Percentiles rank a stretch among this genome's conserved stretches.
Evolutionary conservation across 2,329 filamentous ascomycete species (phyloP).

Genomic region (Shiraia sp.): DNA sequence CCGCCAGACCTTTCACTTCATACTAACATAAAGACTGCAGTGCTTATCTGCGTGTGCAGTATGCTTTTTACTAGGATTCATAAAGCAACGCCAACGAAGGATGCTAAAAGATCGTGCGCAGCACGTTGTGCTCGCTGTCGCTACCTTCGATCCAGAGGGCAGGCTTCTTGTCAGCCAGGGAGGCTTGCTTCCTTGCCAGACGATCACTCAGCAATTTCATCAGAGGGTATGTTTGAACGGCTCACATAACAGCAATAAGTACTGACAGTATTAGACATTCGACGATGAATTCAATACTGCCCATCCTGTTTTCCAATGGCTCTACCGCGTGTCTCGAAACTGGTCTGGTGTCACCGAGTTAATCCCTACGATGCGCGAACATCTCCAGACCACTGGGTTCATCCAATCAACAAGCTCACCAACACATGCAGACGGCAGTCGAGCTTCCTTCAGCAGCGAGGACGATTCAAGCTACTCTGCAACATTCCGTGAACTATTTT

Average conservation of each 20-base stretch:
- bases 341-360: slow-evolving; percentile 72
- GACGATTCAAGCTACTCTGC: slow-evolving; percentile 72
- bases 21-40: slow-evolving; percentile 59
- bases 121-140: slow-evolving; percentile 60
- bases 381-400: slow-evolving; percentile 61
- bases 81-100: slow-evolving; percentile 44
- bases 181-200: slow-evolving; percentile 70
- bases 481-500: slow-evolving; percentile 82
- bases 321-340: slow-evolving; percentile 78
- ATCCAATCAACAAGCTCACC: slow-evolving; percentile 24
- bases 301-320: slow-evolving; percentile 85
- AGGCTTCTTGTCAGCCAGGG: slow-evolving; percentile 71
- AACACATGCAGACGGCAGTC: slow-evolving; percentile 17
- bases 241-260: slow-evolving; percentile 56
- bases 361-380: slow-evolving; percentile 71
- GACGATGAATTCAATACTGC: slow-evolving; percentile 75
- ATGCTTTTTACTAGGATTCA: slow-evolving; percentile 41
- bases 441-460: slow-evolving; percentile 37
- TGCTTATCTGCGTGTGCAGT: slow-evolving; percentile 46
- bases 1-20: slow-evolving; percentile 66
- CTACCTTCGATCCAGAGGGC: slow-evolving; percentile 69
- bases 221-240: slow-evolving; percentile 53
- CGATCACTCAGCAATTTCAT: slow-evolving; percentile 69
- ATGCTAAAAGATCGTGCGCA: slow-evolving; percentile 53
- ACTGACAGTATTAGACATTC: slow-evolving; percentile 51